Evolutionary conservation across 352 stramenopile genomes (phyloP).

Genomic region (Phytophthora melonis): DNA sequence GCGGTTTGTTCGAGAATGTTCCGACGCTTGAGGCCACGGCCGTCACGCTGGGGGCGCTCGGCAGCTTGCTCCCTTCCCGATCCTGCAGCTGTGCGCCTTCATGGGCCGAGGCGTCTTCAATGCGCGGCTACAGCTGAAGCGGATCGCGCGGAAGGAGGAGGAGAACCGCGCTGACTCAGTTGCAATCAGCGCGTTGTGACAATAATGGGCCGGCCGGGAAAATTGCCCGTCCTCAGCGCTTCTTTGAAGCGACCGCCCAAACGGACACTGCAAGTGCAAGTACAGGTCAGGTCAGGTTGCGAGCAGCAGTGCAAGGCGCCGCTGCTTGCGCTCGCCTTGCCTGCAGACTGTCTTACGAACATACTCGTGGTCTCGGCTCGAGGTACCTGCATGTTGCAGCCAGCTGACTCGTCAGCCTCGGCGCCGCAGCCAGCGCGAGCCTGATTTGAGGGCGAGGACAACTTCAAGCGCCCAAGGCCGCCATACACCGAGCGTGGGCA

Average conservation of each 20-base stretch:
- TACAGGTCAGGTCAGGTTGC: not conserved
- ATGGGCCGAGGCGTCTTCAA: constrained; percentile 14
- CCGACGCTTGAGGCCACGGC: constrained; percentile 24
- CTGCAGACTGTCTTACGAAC: not conserved
- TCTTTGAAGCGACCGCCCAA: not conserved
- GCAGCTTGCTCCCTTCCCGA: constrained; percentile 12
- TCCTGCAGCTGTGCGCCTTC: constrained; percentile 34
- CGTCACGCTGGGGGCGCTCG: not conserved
- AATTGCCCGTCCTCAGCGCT: constrained; percentile 5
- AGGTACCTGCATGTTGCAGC: not conserved
- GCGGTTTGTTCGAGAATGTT: constrained; percentile 44
- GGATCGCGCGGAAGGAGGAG: not conserved
- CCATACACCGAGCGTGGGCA: not conserved
- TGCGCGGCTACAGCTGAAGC: not conserved
- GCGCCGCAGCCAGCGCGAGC: constrained; percentile 1
- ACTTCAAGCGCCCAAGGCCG: constrained; percentile 22
- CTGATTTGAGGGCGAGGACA: constrained; percentile 36
- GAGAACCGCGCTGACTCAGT: constrained; percentile 28
- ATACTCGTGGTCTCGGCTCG: not conserved
- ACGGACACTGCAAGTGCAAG: not conserved
- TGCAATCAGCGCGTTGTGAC: constrained; percentile 27
- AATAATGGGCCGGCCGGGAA: constrained; percentile 14
- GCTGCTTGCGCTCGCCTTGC: not conserved
- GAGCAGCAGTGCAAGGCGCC: not conserved
- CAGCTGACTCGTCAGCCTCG: constrained; percentile 28